These are phyloP conservation scores for Phialocephala sp. DNA, from an alignment of 2,329 filamentous ascomycete genomes.

Conservation along the genomic window DNA sequence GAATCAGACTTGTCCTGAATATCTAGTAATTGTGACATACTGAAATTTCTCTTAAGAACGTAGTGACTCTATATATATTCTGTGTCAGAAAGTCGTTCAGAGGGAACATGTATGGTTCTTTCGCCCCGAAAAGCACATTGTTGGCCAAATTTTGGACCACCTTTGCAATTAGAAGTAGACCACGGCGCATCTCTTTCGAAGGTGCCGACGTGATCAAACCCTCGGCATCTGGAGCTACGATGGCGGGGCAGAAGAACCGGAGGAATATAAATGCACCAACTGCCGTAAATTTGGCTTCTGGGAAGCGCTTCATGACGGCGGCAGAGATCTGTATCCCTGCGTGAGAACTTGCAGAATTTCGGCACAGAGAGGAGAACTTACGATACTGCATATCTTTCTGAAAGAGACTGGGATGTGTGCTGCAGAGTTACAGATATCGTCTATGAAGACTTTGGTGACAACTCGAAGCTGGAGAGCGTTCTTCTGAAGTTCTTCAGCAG, in stretches of 20 bases:
- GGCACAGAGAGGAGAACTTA: constrained; percentile 44
- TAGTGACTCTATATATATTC: constrained; percentile 71
- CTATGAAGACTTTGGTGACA: constrained; percentile 73
- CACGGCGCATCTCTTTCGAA: constrained; percentile 72
- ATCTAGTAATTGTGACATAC: constrained; percentile 48
- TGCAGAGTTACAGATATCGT: constrained; percentile 70
- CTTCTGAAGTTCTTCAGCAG: constrained; percentile 67
- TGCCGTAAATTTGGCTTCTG: constrained; percentile 73
- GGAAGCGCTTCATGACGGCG: constrained; percentile 67
- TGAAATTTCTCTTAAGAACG: constrained; percentile 71
- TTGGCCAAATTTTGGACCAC: constrained; percentile 75
- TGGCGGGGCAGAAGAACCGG: constrained; percentile 74
- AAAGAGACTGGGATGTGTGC: constrained; percentile 67
- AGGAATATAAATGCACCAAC: constrained; percentile 75
- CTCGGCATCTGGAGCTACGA: constrained; percentile 72
- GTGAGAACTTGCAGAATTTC: constrained; percentile 7
- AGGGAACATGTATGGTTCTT: constrained; percentile 75
- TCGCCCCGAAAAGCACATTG: constrained; percentile 73
- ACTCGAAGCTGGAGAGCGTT: constrained; percentile 70
- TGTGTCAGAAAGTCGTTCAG: constrained; percentile 71
- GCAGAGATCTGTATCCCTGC: constrained; percentile 56
- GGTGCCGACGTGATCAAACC: constrained; percentile 65
- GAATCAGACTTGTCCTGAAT: constrained; percentile 17
- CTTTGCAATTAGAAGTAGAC: constrained; percentile 72
- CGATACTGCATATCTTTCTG: constrained; percentile 70